Base-by-base conservation (phyloP, 371 early-diverging fungal species). In the Lichtheimia ornata region DNA sequence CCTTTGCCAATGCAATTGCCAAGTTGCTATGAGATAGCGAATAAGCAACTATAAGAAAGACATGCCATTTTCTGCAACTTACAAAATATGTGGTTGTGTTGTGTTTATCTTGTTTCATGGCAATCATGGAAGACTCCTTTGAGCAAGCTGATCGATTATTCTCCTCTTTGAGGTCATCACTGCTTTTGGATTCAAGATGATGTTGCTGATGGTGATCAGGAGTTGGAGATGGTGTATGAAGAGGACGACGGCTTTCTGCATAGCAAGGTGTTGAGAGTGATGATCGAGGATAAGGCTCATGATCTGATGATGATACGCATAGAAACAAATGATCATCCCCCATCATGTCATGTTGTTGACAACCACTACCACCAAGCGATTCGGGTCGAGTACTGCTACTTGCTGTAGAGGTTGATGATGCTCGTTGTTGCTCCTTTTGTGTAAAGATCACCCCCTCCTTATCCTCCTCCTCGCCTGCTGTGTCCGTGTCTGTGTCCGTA, bases 1-100 rank as follows among this genome's bases (percentile, higher is more conserved):
- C 95, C 95, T 61, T 90, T 85, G 5, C 95, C 95, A 45, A 95
- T 90, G 60, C 92, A 93, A 64, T 93, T 89, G 5, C 94, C 94
- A 9, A 92, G 83, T 73, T 91, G 89, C 77, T 84, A 69, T 28
- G 7, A 22, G 22, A 22, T 22, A 28, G 4, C 11, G 28, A 18
- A 53, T 25, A 22, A 45, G 41, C 44, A 51, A 47, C n/a, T n/a
- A 25, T n/a, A 53, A n/a, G n/a, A n/a, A 50, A 18, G 12, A 12
- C 35, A 17, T 51, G 35, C 11, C 9, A 11, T 35, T 2, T 2
- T 2, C 6, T 9, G 35, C 9, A 53, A 57, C 64, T 53, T 63
- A 63, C 64, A 47, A 56, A 63, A 17, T 47, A 44, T 0, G 64
- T 47, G 12, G 28, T 45, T 14, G 51, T 20, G 28, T 51, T 25